These are phyloP conservation scores for Leccinum subspadiceum DNA, from an alignment of 1,284 basidiomycete genomes.

Conservation along the genomic window DNA sequence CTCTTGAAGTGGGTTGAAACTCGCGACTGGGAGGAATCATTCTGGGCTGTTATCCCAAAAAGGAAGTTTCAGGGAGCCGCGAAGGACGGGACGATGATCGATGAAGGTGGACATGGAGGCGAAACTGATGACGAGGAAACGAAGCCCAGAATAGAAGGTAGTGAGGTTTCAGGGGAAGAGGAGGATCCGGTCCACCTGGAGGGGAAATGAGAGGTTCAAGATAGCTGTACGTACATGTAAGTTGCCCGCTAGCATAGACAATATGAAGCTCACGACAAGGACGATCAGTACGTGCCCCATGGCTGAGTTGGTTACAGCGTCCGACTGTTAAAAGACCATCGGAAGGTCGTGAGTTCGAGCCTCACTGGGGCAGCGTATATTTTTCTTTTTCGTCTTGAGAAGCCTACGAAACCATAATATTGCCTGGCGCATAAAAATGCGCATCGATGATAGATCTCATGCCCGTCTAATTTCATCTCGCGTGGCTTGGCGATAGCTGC, in stretches of 20 bases:
- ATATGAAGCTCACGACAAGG: neutral
- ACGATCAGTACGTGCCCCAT: slow-evolving; percentile 51
- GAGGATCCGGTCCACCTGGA: neutral
- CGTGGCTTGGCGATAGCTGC: neutral
- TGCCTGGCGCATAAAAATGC: neutral
- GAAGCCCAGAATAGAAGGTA: neutral
- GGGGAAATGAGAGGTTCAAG: neutral
- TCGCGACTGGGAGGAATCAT: slow-evolving; percentile 78
- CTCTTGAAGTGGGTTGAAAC: slow-evolving; percentile 86
- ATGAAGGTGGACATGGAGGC: neutral
- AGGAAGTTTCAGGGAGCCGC: slow-evolving; percentile 66
- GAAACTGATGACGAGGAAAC: neutral
- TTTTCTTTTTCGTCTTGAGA: neutral
- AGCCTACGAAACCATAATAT: neutral
- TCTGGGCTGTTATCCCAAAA: slow-evolving; percentile 85
- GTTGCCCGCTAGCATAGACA: neutral
- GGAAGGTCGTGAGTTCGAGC: slow-evolving; percentile 77
- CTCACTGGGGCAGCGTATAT: slow-evolving; percentile 59
- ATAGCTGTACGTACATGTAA: too few relatives aligned
- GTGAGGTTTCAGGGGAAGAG: neutral
- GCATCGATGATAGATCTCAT: neutral
- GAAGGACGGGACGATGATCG: neutral
- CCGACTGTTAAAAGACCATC: slow-evolving; percentile 67
- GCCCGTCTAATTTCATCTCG: neutral
- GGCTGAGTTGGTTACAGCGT: slow-evolving; percentile 83